phyloP scores from a whole-genome alignment of 2,329 filamentous ascomycete genomes.

The Ophioceras dolichostomum region DNA sequence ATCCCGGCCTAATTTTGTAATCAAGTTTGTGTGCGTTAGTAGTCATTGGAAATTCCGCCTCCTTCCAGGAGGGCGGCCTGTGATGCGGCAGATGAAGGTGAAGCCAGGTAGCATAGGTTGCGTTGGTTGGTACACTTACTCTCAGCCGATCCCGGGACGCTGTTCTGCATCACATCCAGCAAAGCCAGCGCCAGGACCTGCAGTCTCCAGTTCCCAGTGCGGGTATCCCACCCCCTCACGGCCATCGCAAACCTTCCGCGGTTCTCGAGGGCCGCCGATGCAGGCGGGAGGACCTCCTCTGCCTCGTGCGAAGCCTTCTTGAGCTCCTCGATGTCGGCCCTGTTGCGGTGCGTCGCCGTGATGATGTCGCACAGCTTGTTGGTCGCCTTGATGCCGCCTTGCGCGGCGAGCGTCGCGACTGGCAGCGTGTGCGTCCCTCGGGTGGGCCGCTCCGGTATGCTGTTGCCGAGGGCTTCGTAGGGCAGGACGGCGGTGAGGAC shows the following conservation, averaged over 20 bases:
- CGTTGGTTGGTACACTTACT: too few species aligned
- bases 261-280: conserved; percentile 31
- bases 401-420: conserved; percentile 49
- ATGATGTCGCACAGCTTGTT: conserved; percentile 65
- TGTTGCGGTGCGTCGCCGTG: conserved; percentile 9
- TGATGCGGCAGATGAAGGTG: too few species aligned
- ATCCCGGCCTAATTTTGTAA: conserved; percentile 21
- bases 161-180: conserved; percentile 42
- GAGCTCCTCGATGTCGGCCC: conserved; percentile 7
- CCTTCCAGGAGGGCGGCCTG: too few species aligned
- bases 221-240: conserved; percentile 57
- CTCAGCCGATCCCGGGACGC: conserved; percentile 3
- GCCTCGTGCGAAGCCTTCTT: conserved; percentile 39
- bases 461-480: conserved; percentile 44
- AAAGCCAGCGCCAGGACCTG: conserved; percentile 59
- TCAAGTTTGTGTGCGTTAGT: too few species aligned
- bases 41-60: too few species aligned
- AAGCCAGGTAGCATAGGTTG: too few species aligned
- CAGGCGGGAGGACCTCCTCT: too few species aligned
- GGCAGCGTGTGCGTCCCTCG: conserved; percentile 41
- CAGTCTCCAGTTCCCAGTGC: conserved; percentile 52
- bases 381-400: conserved; percentile 68
- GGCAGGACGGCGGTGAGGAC: conserved; percentile 62
- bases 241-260: conserved; percentile 62
- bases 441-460: conserved; percentile 21